A percentile compares a stretch with the other conserved stretches of the same genome.
Evolutionary conservation across 257 asterid species (phyloP).

Genomic region (Fraxinus pennsylvanica): DNA sequence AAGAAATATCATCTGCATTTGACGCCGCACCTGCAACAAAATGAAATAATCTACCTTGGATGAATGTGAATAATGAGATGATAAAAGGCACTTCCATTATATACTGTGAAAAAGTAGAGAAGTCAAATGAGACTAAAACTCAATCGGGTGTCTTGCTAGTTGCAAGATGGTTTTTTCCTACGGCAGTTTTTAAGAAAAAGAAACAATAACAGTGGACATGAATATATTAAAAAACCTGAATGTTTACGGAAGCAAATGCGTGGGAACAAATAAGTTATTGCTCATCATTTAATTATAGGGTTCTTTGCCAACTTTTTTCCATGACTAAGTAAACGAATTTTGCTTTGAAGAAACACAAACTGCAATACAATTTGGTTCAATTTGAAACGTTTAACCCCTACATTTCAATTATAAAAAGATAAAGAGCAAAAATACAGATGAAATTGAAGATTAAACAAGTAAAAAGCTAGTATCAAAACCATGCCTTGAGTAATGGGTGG

Average conservation of each 20-base stretch:
- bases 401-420: not conserved
- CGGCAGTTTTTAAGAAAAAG: not conserved
- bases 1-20: slow-evolving; percentile 84
- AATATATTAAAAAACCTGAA: not conserved
- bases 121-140: not conserved
- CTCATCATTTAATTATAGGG: not conserved
- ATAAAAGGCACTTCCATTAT: not conserved
- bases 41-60: slow-evolving; percentile 10
- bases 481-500: slow-evolving; percentile 91
- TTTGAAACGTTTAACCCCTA: not conserved
- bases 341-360: not conserved
- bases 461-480: slow-evolving; percentile 21
- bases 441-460: slow-evolving; percentile 17
- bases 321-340: not conserved
- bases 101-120: not conserved
- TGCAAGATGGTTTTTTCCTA: not conserved
- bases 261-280: not conserved
- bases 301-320: slow-evolving; percentile 12
- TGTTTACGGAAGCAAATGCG: not conserved
- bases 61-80: not conserved
- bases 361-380: slow-evolving; percentile 1
- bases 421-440: not conserved
- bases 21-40: slow-evolving; percentile 74
- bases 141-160: slow-evolving; percentile 1
- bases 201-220: not conserved